Conservation (phyloP, 176 grass and related monocot genomes). For the Juncus effusus region DNA sequence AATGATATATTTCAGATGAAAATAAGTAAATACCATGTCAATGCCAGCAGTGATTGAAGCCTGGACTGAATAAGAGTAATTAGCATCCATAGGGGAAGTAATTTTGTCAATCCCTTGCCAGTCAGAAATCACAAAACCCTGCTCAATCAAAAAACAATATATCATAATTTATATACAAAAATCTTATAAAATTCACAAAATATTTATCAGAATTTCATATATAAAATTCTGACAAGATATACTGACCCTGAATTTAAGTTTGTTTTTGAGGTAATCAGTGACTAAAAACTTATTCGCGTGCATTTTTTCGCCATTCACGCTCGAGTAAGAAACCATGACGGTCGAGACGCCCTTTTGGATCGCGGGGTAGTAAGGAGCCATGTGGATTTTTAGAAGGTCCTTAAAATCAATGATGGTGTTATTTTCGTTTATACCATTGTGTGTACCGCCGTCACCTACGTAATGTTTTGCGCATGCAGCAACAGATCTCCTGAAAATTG, state of each 20-base stretch:
- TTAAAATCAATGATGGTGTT: constrained; percentile 57
- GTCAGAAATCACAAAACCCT: constrained; percentile 82
- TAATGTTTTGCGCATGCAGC: constrained; percentile 91
- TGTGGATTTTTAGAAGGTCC: constrained; percentile 73
- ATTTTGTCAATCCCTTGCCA: constrained; percentile 76
- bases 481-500: constrained; percentile 46
- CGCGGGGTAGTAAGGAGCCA: constrained; percentile 71
- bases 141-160: not conserved
- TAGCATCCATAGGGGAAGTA: constrained; percentile 41
- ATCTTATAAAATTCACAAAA: not conserved
- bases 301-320: constrained; percentile 86
- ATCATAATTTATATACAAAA: too few relatives aligned
- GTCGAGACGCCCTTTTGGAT: constrained; percentile 63
- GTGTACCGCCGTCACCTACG: constrained; percentile 77
- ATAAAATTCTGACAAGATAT: not conserved
- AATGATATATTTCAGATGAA: not conserved
- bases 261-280: constrained; percentile 66
- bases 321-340: constrained; percentile 83
- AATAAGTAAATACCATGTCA: constrained; percentile 46
- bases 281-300: constrained; percentile 67
- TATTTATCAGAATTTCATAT: not conserved
- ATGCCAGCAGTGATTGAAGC: constrained; percentile 66
- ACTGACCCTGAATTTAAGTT: constrained; percentile 54
- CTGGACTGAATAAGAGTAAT: constrained; percentile 70
- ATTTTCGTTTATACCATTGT: constrained; percentile 63